Conservation (phyloP, 257 asterid genomes). For the Pogostemon cablin region DNA sequence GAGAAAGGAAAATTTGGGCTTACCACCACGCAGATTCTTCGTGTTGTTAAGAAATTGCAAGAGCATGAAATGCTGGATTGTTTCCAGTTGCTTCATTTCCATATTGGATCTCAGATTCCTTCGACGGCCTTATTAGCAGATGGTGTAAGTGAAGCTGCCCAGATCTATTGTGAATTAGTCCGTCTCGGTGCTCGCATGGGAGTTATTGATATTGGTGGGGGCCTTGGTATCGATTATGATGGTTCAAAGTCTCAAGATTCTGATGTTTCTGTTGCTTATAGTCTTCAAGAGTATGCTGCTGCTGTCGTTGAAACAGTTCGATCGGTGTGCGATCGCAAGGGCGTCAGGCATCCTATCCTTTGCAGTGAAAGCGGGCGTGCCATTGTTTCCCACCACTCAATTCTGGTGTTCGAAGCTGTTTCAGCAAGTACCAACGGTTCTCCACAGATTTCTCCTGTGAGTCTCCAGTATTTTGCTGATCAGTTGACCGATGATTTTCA, state of each 20-base stretch:
- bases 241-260: constrained; percentile 84
- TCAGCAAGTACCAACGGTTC: constrained; percentile 53
- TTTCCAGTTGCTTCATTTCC: constrained; percentile 88
- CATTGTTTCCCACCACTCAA: constrained; percentile 93
- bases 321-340: constrained; percentile 63
- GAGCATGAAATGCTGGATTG: constrained; percentile 79
- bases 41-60: constrained; percentile 73
- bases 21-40: constrained; percentile 77
- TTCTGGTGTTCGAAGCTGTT: constrained; percentile 75
- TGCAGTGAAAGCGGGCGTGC: constrained; percentile 99
- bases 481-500: constrained; percentile 59
- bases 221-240: constrained; percentile 92
- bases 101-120: constrained; percentile 97
- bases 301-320: constrained; percentile 78
- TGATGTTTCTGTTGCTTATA: constrained; percentile 77
- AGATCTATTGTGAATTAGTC: constrained; percentile 76
- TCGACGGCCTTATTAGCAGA: constrained; percentile 69
- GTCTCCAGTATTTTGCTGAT: constrained; percentile 58
- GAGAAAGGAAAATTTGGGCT: constrained; percentile 96
- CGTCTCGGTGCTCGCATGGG: constrained; percentile 89
- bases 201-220: constrained; percentile 92
- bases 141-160: constrained; percentile 92
- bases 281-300: constrained; percentile 74
- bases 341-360: constrained; percentile 73
- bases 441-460: constrained; percentile 46